Evolutionary conservation across 2,329 filamentous ascomycete genomes (phyloP).

Genomic region (Beauveria pseudobassiana): DNA sequence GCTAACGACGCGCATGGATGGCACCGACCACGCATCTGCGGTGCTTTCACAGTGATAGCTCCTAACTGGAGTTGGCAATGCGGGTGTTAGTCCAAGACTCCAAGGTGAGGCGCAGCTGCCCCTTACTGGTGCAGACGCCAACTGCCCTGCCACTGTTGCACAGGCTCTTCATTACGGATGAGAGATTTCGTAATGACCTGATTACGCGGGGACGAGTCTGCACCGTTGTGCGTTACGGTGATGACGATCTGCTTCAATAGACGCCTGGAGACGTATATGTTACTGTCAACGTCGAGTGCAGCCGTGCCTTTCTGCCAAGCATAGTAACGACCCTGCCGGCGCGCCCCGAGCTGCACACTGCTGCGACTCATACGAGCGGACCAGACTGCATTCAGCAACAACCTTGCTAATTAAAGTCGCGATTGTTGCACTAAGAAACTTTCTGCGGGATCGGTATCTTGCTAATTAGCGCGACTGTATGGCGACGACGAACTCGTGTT

Average conservation of each 20-base stretch:
- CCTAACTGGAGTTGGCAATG: background rate
- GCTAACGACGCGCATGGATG: conserved; percentile 12
- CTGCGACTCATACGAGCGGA: no score
- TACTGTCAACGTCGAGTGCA: background rate
- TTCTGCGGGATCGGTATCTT: no score
- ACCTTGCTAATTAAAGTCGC: background rate
- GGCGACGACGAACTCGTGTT: background rate
- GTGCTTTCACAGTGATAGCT: background rate
- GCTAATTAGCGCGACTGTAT: no score
- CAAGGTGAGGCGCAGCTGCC: conserved; percentile 9
- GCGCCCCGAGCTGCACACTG: background rate
- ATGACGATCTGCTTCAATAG: background rate
- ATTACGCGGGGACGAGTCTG: background rate
- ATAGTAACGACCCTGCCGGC: background rate
- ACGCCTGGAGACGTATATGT: no score
- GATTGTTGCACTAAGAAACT: background rate
- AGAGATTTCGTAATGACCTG: background rate
- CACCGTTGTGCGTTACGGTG: background rate
- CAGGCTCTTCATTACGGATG: background rate
- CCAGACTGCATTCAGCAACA: no score
- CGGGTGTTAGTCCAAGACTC: background rate
- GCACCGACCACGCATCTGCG: conserved; percentile 12
- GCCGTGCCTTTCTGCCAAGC: background rate
- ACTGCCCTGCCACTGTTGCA: background rate
- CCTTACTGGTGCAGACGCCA: conserved; percentile 1